phyloP scores from a whole-genome alignment of 371 early-diverging fungal species.

The Funneliformis caledonium region DNA sequence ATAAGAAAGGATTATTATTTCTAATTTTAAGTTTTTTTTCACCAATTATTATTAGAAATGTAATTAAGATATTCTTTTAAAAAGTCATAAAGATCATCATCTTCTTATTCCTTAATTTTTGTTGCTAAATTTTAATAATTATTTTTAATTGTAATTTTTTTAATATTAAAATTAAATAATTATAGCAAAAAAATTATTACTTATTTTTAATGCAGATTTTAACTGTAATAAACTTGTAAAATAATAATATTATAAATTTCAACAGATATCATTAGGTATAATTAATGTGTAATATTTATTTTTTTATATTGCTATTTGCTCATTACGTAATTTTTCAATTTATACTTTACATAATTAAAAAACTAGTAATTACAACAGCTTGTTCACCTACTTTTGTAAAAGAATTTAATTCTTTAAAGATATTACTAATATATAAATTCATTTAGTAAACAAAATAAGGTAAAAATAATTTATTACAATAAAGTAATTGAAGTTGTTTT shows the following conservation, averaged over 20 bases:
- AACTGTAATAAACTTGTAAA: neutral
- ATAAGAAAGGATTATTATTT: conserved; percentile 3
- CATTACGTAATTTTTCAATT: neutral
- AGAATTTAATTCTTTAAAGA: conserved; percentile 10
- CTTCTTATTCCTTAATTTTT: neutral
- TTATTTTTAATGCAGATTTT: conserved; percentile 14
- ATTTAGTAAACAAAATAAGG: conserved; percentile 1
- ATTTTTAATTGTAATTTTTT: neutral
- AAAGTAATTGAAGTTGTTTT: neutral
- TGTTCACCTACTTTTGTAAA: neutral
- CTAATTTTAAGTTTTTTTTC: neutral
- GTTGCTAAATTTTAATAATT: neutral
- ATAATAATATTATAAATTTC: conserved; percentile 27
- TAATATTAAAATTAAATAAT: neutral
- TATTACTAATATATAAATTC: neutral
- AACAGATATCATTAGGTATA: neutral
- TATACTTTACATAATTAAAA: neutral
- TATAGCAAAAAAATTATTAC: neutral
- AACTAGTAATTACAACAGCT: neutral
- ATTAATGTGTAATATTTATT: conserved; percentile 13
- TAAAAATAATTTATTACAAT: neutral
- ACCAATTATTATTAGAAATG: conserved; percentile 12
- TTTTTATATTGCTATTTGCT: neutral
- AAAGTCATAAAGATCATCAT: conserved; percentile 3
- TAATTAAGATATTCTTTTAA: neutral